These are phyloP conservation scores for Astragalus glycyphyllos DNA, from an alignment of 306 rosid genomes.

Conservation along the genomic window DNA sequence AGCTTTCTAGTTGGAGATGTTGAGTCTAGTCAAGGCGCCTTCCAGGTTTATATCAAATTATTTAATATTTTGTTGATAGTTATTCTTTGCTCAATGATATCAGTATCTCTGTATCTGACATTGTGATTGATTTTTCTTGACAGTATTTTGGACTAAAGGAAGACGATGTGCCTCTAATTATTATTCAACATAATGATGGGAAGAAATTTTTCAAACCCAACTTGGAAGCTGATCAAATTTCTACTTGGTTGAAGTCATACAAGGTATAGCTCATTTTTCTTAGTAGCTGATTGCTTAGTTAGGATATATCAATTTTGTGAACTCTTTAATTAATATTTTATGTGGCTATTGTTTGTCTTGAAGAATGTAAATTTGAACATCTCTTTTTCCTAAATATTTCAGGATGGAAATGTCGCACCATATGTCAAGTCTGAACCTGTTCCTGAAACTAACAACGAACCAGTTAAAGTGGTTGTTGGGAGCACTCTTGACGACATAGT, in stretches of 20 bases:
- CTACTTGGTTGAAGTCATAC: constrained; percentile 80
- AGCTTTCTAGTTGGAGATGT: constrained; percentile 84
- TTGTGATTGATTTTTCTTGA: constrained; percentile 36
- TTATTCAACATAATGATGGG: constrained; percentile 71
- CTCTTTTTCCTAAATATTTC: constrained; percentile 42
- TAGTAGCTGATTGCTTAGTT: constrained; percentile 2
- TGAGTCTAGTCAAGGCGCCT: constrained; percentile 75
- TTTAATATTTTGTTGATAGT: constrained; percentile 6
- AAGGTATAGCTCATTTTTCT: constrained; percentile 59
- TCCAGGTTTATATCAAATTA: constrained; percentile 66
- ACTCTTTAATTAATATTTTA: not conserved
- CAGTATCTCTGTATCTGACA: constrained; percentile 28
- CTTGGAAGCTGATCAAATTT: constrained; percentile 71
- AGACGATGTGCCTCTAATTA: constrained; percentile 78
- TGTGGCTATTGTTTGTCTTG: not conserved
- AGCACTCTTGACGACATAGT: constrained; percentile 73
- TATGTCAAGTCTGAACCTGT: constrained; percentile 78
- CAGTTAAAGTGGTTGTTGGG: constrained; percentile 89
- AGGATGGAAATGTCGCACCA: constrained; percentile 76
- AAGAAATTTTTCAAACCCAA: constrained; percentile 73
- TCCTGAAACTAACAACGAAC: constrained; percentile 81
- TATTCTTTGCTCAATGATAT: constrained; percentile 7
- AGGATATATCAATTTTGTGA: not conserved
- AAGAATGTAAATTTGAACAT: not conserved
- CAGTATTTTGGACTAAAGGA: constrained; percentile 91